Base-by-base conservation (phyloP, 2,329 filamentous ascomycete genomes). In the Cercospora beticola region DNA sequence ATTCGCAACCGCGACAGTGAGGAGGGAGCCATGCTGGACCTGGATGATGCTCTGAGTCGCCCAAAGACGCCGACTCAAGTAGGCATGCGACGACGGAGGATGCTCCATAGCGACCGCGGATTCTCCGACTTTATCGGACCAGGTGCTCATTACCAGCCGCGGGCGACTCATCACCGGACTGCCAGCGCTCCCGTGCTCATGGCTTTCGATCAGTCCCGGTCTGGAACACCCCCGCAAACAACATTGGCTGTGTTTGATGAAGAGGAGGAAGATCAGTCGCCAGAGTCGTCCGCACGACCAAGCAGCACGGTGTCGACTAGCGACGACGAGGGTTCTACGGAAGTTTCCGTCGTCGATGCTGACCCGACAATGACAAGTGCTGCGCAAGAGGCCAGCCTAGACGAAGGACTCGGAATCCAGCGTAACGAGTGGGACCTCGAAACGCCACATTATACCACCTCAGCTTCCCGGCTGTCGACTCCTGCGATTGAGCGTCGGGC, bases 31-130 rank as follows among this genome's bases (percentile, higher is more conserved):
- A 90, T 97, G 79, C 96, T 99, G 71, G 95, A 99, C 79, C 83
- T 99, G 52, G 95, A 99, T 81, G 94, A 94, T 18, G 95, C 94
- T 28, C 85, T 98, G 1, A 94, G 93, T 1, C 93, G 94, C 0
- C 97, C 97, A 80, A 95, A 96, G 75, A 97, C 93, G 0, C 91
- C 92, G 28, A 40, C 65, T 0, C 82, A 89, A 68, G 82, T 86
- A 2, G 88, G 89, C 68, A 91, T 89, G 85, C 88, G 90, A 70
- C 87, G 88, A 2, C 81, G 90, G 75, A 86, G 90, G 71, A 87
- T 90, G 68, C 86, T 95, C 77, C 92, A 95, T 78, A 94, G 92
- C 76, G 90, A 91, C 64, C 88, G 89, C 62, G 87, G 88, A n/a
- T 84, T 89, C 80, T 88, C 87, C 67, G 89, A 90, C 2, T 90